Evolutionary conservation across 768 basidiomycete genomes (phyloP).

Genomic region (Scleroderma bovista): DNA sequence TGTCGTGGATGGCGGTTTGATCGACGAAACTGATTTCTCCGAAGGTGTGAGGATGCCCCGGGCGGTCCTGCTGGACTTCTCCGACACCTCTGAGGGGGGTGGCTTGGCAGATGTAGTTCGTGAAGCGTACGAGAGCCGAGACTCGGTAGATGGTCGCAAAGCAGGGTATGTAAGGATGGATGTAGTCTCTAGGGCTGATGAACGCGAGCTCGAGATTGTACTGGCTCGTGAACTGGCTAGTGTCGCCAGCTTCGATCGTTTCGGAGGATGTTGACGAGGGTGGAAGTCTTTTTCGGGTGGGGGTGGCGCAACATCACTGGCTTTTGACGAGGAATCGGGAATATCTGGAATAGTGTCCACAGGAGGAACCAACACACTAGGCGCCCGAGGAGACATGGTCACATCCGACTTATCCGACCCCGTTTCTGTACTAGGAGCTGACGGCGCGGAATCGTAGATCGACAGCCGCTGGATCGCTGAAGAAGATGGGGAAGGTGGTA

Average conservation of each 20-base stretch:
- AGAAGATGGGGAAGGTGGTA: slow-evolving; percentile 59
- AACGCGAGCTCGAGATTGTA: slow-evolving; percentile 45
- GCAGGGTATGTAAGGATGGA: slow-evolving; percentile 70
- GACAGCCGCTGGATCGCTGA: slow-evolving; percentile 63
- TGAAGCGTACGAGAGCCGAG: slow-evolving; percentile 32
- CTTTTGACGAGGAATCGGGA: slow-evolving; percentile 47
- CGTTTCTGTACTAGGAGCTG: slow-evolving; percentile 42
- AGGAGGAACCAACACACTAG: slow-evolving; percentile 41
- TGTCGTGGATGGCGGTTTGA: slow-evolving; percentile 24
- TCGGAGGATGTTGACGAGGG: slow-evolving; percentile 22
- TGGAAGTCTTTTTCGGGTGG: slow-evolving; percentile 18
- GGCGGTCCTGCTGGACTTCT: slow-evolving; percentile 12
- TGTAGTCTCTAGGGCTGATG: slow-evolving; percentile 48
- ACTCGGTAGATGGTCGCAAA: slow-evolving; percentile 63
- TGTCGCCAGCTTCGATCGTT: slow-evolving; percentile 63
- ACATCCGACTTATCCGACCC: slow-evolving; percentile 20
- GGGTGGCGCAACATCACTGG: slow-evolving; percentile 27
- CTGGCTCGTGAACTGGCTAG: slow-evolving; percentile 63
- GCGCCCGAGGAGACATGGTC: slow-evolving; percentile 34
- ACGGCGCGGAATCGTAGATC: slow-evolving; percentile 51
- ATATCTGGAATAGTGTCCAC: slow-evolving; percentile 52
- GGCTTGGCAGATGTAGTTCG: slow-evolving; percentile 15
- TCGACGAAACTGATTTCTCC: slow-evolving; percentile 21
- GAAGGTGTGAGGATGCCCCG: slow-evolving; percentile 22
- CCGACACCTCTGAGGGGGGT: slow-evolving; percentile 15